phyloP scores from a whole-genome alignment of 306 rosid genomes.

The Cajanus cajan region DNA sequence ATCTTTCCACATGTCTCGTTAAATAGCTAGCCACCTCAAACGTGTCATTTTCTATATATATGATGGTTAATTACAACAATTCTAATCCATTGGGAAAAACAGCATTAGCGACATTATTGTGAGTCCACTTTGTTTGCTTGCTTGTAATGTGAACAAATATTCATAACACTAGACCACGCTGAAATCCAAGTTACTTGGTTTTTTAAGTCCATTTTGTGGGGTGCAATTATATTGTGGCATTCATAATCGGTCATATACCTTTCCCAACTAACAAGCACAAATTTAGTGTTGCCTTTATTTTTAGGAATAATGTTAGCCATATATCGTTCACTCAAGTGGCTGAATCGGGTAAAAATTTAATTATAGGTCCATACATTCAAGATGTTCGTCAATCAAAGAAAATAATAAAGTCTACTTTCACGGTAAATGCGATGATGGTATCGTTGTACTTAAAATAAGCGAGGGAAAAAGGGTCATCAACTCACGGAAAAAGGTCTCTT shows the following conservation, averaged over 20 bases:
- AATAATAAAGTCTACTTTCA: not conserved
- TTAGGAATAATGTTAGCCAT: not conserved
- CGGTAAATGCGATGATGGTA: too few species aligned
- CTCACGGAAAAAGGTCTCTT: too few species aligned
- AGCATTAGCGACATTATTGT: constrained; percentile 22
- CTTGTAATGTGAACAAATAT: constrained; percentile 18
- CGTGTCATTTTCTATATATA: constrained; percentile 13
- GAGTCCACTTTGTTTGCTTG: constrained; percentile 10
- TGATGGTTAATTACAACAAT: not conserved
- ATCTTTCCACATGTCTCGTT: constrained; percentile 31
- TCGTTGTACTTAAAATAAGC: too few species aligned
- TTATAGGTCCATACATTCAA: not conserved
- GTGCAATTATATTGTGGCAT: not conserved
- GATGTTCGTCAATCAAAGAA: not conserved
- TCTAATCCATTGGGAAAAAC: constrained; percentile 1
- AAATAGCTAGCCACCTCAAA: not conserved
- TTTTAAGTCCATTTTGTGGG: not conserved
- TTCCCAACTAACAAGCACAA: not conserved
- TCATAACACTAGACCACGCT: constrained; percentile 1
- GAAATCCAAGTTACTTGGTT: not conserved
- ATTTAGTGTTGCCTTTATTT: not conserved
- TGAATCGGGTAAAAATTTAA: not conserved
- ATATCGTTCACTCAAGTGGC: not conserved
- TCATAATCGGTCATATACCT: not conserved
- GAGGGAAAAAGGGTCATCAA: too few species aligned